Evolutionary conservation across 305 asterid species (phyloP).

Genomic region (Plantago lanceolata): DNA sequence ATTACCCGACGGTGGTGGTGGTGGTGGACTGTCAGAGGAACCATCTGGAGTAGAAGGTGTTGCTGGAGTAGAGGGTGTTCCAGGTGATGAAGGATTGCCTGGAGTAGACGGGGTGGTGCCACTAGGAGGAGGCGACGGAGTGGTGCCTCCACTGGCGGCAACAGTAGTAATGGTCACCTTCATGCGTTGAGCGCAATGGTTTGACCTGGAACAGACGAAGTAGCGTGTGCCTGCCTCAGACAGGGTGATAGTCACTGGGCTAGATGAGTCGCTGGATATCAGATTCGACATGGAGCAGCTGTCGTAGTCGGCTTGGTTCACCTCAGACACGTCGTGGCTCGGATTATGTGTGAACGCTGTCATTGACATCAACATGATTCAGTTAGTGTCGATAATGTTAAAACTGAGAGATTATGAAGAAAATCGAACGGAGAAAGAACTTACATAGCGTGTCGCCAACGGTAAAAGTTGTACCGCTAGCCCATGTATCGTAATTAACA

Average conservation of each 20-base stretch:
- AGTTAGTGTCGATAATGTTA: not conserved
- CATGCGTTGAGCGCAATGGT: slow-evolving; percentile 39
- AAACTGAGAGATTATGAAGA: not conserved
- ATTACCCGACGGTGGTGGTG: slow-evolving; percentile 23
- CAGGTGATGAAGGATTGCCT: slow-evolving; percentile 7
- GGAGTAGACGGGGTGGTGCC: slow-evolving; percentile 21
- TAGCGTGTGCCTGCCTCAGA: slow-evolving; percentile 27
- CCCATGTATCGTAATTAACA: slow-evolving; percentile 29
- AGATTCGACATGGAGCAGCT: slow-evolving; percentile 31
- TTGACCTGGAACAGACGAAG: slow-evolving; percentile 37
- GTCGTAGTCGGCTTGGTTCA: slow-evolving; percentile 22
- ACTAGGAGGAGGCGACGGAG: slow-evolving; percentile 24
- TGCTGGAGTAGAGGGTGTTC: not conserved
- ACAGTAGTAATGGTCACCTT: slow-evolving; percentile 31
- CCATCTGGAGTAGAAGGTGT: not conserved
- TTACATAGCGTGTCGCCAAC: slow-evolving; percentile 35
- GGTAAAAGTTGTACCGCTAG: slow-evolving; percentile 22
- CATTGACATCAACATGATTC: not conserved
- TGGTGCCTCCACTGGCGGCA: slow-evolving; percentile 20
- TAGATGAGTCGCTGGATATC: slow-evolving; percentile 7
- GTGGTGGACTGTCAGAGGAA: not conserved
- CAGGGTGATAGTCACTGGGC: slow-evolving; percentile 35
- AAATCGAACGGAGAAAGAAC: slow-evolving; percentile 10
- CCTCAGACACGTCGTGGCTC: slow-evolving; percentile 35
- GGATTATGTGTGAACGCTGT: slow-evolving; percentile 30